A percentile compares a stretch with the other conserved stretches of the same genome.
These are phyloP conservation scores for Pleurotus citrinopileatus DNA, from an alignment of 768 basidiomycete genomes.

Conservation along the genomic window DNA sequence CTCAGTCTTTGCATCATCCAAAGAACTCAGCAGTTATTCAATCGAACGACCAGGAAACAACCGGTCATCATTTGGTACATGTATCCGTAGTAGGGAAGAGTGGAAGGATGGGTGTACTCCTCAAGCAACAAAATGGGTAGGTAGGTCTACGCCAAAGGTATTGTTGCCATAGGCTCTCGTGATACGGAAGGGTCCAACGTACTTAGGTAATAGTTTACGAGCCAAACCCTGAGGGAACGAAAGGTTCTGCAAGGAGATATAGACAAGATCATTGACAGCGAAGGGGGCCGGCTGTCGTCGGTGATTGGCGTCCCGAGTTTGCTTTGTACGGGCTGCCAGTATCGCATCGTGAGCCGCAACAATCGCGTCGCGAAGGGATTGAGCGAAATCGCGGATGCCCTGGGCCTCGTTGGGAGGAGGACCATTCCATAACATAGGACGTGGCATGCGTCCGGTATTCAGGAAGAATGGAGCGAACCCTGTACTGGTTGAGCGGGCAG, in stretches of 20 bases:
- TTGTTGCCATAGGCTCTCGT: slow-evolving; percentile 10
- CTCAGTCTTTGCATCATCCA: not conserved
- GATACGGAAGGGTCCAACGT: slow-evolving; percentile 22
- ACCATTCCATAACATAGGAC: slow-evolving; percentile 17
- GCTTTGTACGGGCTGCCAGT: slow-evolving; percentile 12
- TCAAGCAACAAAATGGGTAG: slow-evolving; percentile 12
- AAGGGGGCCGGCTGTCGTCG: slow-evolving; percentile 8
- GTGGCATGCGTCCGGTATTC: slow-evolving; percentile 19
- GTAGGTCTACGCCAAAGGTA: slow-evolving; percentile 8
- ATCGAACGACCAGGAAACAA: slow-evolving; percentile 28
- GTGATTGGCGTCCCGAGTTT: slow-evolving; percentile 8
- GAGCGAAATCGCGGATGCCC: slow-evolving; percentile 13
- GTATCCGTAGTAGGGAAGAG: slow-evolving; percentile 21
- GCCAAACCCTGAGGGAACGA: slow-evolving; percentile 21
- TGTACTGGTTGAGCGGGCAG: slow-evolving; percentile 28
- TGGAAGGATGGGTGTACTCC: slow-evolving; percentile 30
- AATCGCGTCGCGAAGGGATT: not conserved
- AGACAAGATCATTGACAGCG: not conserved
- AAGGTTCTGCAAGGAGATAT: slow-evolving; percentile 24
- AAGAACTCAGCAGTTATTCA: slow-evolving; percentile 14
- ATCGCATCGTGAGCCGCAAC: slow-evolving; percentile 28
- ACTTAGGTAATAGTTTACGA: slow-evolving; percentile 31
- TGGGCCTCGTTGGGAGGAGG: slow-evolving; percentile 18
- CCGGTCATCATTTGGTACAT: slow-evolving; percentile 24
- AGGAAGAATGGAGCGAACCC: slow-evolving; percentile 34